Evolutionary conservation across 1,284 basidiomycete species (phyloP).

Genomic region (Lentinula novae-zelandiae): DNA sequence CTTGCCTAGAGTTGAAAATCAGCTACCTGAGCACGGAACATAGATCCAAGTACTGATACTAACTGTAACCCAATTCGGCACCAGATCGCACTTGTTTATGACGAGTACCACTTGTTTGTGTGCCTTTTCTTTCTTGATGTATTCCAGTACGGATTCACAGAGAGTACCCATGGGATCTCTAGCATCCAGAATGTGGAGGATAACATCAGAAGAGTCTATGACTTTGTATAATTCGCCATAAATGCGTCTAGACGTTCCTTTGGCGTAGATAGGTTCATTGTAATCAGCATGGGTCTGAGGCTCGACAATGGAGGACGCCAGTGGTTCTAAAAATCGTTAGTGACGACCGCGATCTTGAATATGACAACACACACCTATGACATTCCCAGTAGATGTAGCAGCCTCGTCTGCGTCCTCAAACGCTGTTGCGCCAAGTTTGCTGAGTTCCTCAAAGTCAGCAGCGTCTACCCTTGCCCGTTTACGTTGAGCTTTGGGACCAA

Average conservation of each 20-base stretch:
- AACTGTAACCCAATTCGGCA: constrained; percentile 99
- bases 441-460: constrained; percentile 85
- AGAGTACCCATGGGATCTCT: constrained; percentile 96
- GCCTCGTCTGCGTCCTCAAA: constrained; percentile 38
- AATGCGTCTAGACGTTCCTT: constrained; percentile 92
- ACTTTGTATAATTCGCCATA: constrained; percentile 99
- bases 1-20: constrained; percentile 64
- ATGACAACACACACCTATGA: constrained; percentile 34
- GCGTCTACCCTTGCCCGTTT: constrained; percentile 84
- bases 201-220: constrained; percentile 96
- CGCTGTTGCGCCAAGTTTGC: constrained; percentile 54
- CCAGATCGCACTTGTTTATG: constrained; percentile 98
- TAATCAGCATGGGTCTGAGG: constrained; percentile 67
- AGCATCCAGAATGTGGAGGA: constrained; percentile 95
- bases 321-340: constrained; percentile 30
- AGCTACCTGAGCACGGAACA: constrained; percentile 8
- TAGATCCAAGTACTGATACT: constrained; percentile 34
- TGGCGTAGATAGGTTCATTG: constrained; percentile 86
- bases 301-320: constrained; percentile 42
- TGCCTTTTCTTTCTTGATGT: constrained; percentile 92
- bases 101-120: constrained; percentile 97
- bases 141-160: constrained; percentile 93
- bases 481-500: constrained; percentile 91
- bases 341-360: not conserved
- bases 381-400: constrained; percentile 34